phyloP scores from a whole-genome alignment of 768 basidiomycete genomes.

The Rhodotorula kratochvilovae region DNA sequence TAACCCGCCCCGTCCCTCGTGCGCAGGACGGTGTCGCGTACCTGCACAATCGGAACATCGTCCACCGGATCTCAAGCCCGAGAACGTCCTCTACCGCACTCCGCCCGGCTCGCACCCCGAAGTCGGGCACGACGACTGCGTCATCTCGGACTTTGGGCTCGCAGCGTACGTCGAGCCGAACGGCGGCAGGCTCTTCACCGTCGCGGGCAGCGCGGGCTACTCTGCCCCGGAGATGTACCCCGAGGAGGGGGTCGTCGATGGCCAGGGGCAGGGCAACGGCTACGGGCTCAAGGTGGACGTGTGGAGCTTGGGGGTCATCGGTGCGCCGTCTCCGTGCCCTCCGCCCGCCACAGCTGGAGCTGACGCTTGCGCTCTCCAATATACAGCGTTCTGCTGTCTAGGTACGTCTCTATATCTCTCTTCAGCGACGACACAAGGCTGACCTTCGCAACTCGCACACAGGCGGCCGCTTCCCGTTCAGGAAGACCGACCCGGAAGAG shows the following conservation, averaged over 20 bases:
- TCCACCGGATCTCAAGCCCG: slow-evolving; percentile 66
- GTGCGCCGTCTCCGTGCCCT: not conserved
- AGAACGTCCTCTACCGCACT: slow-evolving; percentile 48
- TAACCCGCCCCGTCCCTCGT: not conserved
- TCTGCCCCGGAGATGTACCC: slow-evolving; percentile 36
- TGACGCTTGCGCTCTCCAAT: not conserved
- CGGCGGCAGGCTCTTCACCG: slow-evolving; percentile 17
- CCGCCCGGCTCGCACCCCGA: slow-evolving; percentile 31
- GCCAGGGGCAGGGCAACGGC: slow-evolving; percentile 4
- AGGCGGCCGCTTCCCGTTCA: slow-evolving; percentile 35
- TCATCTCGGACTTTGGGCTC: slow-evolving; percentile 37
- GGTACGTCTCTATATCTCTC: too few relatives aligned
- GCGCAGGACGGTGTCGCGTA: slow-evolving; percentile 84
- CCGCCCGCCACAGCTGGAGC: not conserved
- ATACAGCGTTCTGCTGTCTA: slow-evolving; percentile 2
- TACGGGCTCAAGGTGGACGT: slow-evolving; percentile 34
- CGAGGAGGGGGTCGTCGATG: slow-evolving; percentile 12
- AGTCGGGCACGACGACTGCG: slow-evolving; percentile 36
- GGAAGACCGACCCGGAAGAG: slow-evolving; percentile 28
- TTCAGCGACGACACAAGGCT: too few relatives aligned
- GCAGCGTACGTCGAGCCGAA: slow-evolving; percentile 27
- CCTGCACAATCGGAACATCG: slow-evolving; percentile 81
- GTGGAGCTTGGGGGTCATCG: slow-evolving; percentile 35
- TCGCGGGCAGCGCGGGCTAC: slow-evolving; percentile 34
- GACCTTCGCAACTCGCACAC: not conserved